phyloP scores from a whole-genome alignment of 495 filamentous ascomycete genomes.

The Eremomyces bilateralis region DNA sequence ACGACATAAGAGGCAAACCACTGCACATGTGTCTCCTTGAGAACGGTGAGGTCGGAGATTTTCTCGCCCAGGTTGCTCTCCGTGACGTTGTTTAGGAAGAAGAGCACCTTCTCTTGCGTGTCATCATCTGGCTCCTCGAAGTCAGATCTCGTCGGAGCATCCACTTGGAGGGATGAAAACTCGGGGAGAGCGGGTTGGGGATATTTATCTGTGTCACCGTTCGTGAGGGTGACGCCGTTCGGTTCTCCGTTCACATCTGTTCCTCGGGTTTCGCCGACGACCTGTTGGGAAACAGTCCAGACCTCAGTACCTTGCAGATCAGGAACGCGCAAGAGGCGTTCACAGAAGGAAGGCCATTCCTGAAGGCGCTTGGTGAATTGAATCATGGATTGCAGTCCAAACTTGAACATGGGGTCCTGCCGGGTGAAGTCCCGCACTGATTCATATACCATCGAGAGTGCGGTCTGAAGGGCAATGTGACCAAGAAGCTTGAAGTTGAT shows the following conservation, averaged over 20 bases:
- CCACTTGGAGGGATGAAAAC: conserved; percentile 57
- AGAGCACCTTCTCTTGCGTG: conserved; percentile 78
- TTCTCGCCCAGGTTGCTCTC: conserved; percentile 68
- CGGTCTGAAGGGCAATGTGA: conserved; percentile 74
- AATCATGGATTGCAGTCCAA: conserved; percentile 87
- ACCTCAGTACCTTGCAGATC: conserved; percentile 67
- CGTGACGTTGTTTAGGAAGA: conserved; percentile 91
- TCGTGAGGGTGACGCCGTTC: conserved; percentile 30
- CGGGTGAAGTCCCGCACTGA: conserved; percentile 64
- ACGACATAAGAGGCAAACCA: conserved; percentile 97
- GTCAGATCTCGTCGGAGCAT: conserved; percentile 30
- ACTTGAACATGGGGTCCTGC: conserved; percentile 87
- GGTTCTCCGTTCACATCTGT: conserved; percentile 20
- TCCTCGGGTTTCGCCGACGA: conserved; percentile 37
- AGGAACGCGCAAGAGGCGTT: conserved; percentile 56
- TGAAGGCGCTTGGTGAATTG: conserved; percentile 61
- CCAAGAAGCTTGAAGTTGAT: conserved; percentile 81
- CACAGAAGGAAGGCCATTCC: conserved; percentile 84
- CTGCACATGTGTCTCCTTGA: conserved; percentile 64
- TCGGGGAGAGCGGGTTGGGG: conserved; percentile 22
- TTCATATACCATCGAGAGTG: conserved; percentile 86
- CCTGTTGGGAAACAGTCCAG: conserved; percentile 60
- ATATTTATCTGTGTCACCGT: conserved; percentile 35
- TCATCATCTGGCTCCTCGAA: conserved; percentile 71
- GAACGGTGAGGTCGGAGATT: conserved; percentile 51